A percentile compares a stretch with the other conserved stretches of the same genome.
phyloP scores from a whole-genome alignment of 75 land plant genomes.

The Pseudotsuga menziesii region DNA sequence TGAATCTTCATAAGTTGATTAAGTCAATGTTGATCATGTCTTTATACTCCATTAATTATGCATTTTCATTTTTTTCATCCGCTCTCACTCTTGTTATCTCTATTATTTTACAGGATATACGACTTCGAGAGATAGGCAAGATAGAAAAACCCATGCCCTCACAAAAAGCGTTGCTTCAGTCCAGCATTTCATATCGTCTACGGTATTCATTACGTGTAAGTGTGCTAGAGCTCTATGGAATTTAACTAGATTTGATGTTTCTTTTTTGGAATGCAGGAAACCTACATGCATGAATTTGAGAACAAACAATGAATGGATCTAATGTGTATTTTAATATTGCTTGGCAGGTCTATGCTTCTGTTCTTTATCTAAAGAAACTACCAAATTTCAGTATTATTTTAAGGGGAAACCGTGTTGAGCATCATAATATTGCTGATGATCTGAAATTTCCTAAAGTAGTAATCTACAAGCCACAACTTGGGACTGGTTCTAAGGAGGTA shows the following conservation, averaged over 20 bases:
- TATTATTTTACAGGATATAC: slow-evolving; percentile 52
- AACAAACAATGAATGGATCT: background rate
- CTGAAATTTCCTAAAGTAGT: slow-evolving; percentile 44
- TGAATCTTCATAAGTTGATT: background rate
- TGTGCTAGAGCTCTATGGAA: background rate
- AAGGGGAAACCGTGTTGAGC: slow-evolving; percentile 71
- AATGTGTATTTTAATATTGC: slow-evolving; percentile 2
- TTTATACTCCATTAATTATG: background rate
- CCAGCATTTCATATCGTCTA: slow-evolving; percentile 60
- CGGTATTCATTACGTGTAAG: slow-evolving; percentile 78
- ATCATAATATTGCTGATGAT: slow-evolving; percentile 55
- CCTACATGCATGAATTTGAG: background rate
- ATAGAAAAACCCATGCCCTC: slow-evolving; percentile 14
- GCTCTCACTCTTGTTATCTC: background rate
- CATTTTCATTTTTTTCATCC: background rate
- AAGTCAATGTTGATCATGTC: background rate
- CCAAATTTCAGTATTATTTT: slow-evolving; percentile 59
- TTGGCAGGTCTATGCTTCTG: slow-evolving; percentile 76
- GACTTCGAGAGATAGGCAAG: slow-evolving; percentile 58
- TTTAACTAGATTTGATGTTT: background rate
- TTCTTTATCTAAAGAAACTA: slow-evolving; percentile 65
- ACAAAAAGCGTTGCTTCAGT: slow-evolving; percentile 24
- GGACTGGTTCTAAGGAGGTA: slow-evolving; percentile 26
- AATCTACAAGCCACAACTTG: slow-evolving; percentile 62
- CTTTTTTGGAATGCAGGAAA: background rate